These are phyloP conservation scores for Pythium dissotocum DNA, from an alignment of 352 stramenopile species.

Conservation along the genomic window DNA sequence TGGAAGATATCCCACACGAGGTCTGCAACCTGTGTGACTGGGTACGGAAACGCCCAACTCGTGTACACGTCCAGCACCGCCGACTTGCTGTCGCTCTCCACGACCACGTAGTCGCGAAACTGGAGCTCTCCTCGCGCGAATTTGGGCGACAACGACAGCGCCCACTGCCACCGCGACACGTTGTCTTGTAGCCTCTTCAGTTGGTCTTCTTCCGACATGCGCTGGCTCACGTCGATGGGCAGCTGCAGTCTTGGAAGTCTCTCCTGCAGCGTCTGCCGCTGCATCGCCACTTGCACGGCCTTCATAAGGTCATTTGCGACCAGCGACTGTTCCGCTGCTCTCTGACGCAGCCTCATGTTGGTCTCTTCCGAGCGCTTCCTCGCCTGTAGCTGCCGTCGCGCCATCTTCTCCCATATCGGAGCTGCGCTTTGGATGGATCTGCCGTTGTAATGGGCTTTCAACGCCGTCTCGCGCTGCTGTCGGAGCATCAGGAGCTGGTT, in stretches of 20 bases:
- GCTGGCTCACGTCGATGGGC: conserved; percentile 8
- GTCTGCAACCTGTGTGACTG: background rate
- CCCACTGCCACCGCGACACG: background rate
- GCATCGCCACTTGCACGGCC: background rate
- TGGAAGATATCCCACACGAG: background rate
- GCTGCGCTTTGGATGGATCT: conserved; percentile 6
- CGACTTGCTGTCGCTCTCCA: background rate
- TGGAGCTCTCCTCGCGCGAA: conserved; percentile 1
- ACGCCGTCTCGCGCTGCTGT: background rate
- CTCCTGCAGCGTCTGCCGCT: background rate
- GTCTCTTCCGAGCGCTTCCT: conserved; percentile 33
- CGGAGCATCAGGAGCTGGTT: background rate
- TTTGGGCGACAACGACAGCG: background rate
- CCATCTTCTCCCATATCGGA: conserved; percentile 43
- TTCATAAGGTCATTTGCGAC: conserved; percentile 2
- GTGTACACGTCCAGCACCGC: background rate
- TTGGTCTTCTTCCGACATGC: conserved; percentile 6
- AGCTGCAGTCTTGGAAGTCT: background rate
- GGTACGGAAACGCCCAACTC: background rate
- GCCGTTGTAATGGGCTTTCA: background rate
- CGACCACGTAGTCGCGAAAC: background rate
- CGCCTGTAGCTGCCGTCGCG: conserved; percentile 40
- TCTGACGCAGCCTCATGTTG: conserved; percentile 2
- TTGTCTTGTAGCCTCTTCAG: background rate
- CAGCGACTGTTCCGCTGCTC: background rate